phyloP scores from a whole-genome alignment of 352 stramenopile species.

The Blastocystis sp. region DNA sequence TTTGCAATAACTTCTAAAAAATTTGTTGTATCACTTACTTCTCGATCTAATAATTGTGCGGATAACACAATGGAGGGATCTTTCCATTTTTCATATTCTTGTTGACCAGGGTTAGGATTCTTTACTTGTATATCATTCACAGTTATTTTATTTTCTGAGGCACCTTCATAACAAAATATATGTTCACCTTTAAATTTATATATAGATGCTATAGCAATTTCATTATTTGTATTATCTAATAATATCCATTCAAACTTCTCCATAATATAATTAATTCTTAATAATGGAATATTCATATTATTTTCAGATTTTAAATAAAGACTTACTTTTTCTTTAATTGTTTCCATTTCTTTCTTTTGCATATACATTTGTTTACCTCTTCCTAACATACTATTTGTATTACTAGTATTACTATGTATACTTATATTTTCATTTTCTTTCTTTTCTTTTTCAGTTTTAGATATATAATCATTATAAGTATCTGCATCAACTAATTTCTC shows the following conservation, averaged over 20 bases:
- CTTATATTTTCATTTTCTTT: no score
- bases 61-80: slow-evolving; percentile 2
- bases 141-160: slow-evolving; percentile 28
- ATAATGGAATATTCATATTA: slow-evolving; percentile 2
- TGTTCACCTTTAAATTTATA: slow-evolving; percentile 19
- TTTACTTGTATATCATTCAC: slow-evolving; percentile 25
- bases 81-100: background rate
- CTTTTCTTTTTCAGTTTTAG: no score
- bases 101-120: background rate
- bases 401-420: background rate
- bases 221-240: background rate
- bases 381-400: background rate
- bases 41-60: slow-evolving; percentile 21
- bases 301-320: background rate
- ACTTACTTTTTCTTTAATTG: slow-evolving; percentile 1
- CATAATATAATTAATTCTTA: slow-evolving; percentile 26
- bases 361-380: background rate
- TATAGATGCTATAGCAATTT: slow-evolving; percentile 29
- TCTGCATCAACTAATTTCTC: background rate
- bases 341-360: no score
- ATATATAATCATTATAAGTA: no score
- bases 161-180: slow-evolving; percentile 31
- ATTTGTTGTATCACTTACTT: slow-evolving; percentile 10
- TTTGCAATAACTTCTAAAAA: slow-evolving; percentile 30
- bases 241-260: slow-evolving; percentile 30